A percentile compares a stretch with the other conserved stretches of the same genome.
phyloP scores from a whole-genome alignment of 2,329 filamentous ascomycete species.

The Diaporthe citriasiana region DNA sequence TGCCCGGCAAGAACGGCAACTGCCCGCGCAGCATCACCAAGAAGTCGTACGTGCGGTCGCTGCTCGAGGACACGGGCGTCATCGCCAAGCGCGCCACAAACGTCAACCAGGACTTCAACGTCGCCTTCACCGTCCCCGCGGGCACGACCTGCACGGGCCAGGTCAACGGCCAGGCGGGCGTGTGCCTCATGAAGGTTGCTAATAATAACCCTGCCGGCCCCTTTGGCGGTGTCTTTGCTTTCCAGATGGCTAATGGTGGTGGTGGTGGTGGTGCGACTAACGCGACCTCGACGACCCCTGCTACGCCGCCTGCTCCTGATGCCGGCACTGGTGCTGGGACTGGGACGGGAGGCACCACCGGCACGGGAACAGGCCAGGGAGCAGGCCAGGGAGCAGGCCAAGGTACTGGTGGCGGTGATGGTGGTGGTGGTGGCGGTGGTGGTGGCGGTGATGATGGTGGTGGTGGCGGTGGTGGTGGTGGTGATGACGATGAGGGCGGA shows the following conservation, averaged over 20 bases:
- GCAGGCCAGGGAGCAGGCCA: not conserved
- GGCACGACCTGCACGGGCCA: constrained; percentile 44
- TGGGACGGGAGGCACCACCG: not conserved
- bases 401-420: too few relatives aligned
- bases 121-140: constrained; percentile 38
- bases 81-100: constrained; percentile 43
- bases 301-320: not conserved
- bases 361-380: not conserved
- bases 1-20: constrained; percentile 43
- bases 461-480: too few relatives aligned
- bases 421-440: too few relatives aligned
- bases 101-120: constrained; percentile 40
- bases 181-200: constrained; percentile 45
- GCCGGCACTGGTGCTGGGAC: not conserved
- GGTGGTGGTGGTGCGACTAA: not conserved
- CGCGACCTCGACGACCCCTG: not conserved
- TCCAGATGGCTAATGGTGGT: constrained; percentile 43
- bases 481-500: not conserved
- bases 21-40: constrained; percentile 38
- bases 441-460: too few relatives aligned
- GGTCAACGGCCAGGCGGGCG: constrained; percentile 36
- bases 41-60: constrained; percentile 30
- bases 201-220: constrained; percentile 44
- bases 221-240: constrained; percentile 44
- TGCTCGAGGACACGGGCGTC: constrained; percentile 39